phyloP scores from a whole-genome alignment of 2,329 filamentous ascomycete species.

The Tolypocladium tropicale region DNA sequence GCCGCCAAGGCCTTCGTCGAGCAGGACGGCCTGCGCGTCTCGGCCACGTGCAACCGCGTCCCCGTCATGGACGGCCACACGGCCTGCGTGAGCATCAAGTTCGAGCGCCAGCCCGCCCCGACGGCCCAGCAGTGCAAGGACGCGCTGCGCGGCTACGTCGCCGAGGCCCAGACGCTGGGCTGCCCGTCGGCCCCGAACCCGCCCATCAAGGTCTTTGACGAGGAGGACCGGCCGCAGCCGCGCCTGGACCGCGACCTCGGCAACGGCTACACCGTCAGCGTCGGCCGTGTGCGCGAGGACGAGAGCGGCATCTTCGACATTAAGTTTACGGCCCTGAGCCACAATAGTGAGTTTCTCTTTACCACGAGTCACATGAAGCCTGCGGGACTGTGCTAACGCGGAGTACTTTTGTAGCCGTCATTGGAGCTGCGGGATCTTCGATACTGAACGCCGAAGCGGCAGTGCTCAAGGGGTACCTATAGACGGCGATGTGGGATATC shows the following conservation, averaged over 20 bases:
- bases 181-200: slow-evolving; percentile 77
- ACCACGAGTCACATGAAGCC: background rate
- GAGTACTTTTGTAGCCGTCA: slow-evolving; percentile 55
- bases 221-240: slow-evolving; percentile 83
- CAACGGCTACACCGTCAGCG: slow-evolving; percentile 80
- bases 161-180: slow-evolving; percentile 71
- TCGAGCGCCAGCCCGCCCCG: slow-evolving; percentile 65
- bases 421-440: slow-evolving; percentile 90
- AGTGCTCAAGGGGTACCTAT: slow-evolving; percentile 78
- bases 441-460: slow-evolving; percentile 92
- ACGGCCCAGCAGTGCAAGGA: slow-evolving; percentile 65
- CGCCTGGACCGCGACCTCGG: slow-evolving; percentile 79
- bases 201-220: slow-evolving; percentile 81
- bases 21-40: slow-evolving; percentile 64
- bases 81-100: slow-evolving; percentile 82
- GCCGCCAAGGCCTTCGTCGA: slow-evolving; percentile 67
- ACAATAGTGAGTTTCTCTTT: slow-evolving; percentile 46
- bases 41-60: slow-evolving; percentile 85
- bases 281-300: slow-evolving; percentile 78
- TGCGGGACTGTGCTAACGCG: background rate
- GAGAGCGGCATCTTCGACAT: slow-evolving; percentile 86
- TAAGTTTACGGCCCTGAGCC: slow-evolving; percentile 88
- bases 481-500: slow-evolving; percentile 10
- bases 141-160: slow-evolving; percentile 70
- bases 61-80: slow-evolving; percentile 93